Conservation (phyloP, 2,329 filamentous ascomycete genomes). For the Colletotrichum magnum region DNA sequence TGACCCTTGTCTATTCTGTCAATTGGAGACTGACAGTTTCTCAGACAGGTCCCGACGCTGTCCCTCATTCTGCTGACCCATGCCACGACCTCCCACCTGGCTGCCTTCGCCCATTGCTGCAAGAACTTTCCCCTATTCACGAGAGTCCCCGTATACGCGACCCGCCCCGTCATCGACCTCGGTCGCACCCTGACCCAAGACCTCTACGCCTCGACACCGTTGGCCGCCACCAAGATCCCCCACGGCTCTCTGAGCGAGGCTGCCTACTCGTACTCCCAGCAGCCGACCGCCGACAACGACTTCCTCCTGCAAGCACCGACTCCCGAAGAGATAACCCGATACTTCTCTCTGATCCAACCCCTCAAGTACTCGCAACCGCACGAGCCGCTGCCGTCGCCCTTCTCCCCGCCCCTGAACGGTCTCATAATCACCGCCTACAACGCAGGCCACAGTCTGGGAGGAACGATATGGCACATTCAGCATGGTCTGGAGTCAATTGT, state of each 20-base stretch:
- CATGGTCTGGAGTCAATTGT: slow-evolving; percentile 97
- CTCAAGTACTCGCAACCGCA: slow-evolving; percentile 98
- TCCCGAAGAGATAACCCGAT: slow-evolving; percentile 89
- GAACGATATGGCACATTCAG: slow-evolving; percentile 99
- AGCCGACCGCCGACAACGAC: slow-evolving; percentile 64
- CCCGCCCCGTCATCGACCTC: slow-evolving; percentile 91
- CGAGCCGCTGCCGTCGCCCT: slow-evolving; percentile 87
- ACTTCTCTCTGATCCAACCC: slow-evolving; percentile 91
- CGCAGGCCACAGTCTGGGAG: slow-evolving; percentile 94
- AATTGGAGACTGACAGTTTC: slow-evolving; percentile 41
- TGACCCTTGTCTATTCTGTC: not conserved
- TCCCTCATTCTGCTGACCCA: slow-evolving; percentile 96
- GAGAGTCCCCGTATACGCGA: slow-evolving; percentile 94
- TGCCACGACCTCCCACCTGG: slow-evolving; percentile 90
- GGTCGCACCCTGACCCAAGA: slow-evolving; percentile 93
- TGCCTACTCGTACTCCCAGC: slow-evolving; percentile 67
- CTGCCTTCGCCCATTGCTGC: slow-evolving; percentile 96
- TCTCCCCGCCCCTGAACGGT: slow-evolving; percentile 89
- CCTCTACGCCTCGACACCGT: slow-evolving; percentile 88
- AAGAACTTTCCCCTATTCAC: slow-evolving; percentile 94
- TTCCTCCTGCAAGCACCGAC: slow-evolving; percentile 80
- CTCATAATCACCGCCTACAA: slow-evolving; percentile 97
- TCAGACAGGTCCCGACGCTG: slow-evolving; percentile 88
- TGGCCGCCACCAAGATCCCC: slow-evolving; percentile 88
- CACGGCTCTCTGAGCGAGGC: slow-evolving; percentile 78